phyloP scores from a whole-genome alignment of 352 stramenopile genomes.

The Phytophthora cactorum region DNA sequence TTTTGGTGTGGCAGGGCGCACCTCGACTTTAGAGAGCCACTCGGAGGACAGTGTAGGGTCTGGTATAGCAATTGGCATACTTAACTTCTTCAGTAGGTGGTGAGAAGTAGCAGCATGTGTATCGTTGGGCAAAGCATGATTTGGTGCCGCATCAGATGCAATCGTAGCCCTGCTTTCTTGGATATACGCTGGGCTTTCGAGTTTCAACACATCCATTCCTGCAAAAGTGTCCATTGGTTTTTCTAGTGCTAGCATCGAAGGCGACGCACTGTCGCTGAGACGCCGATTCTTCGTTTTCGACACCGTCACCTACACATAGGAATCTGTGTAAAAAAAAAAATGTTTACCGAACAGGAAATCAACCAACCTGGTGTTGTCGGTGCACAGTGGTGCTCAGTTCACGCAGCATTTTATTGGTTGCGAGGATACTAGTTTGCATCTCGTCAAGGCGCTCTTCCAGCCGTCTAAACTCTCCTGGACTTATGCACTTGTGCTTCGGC shows the following conservation, averaged over 20 bases:
- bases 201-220: not conserved
- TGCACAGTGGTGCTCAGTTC: constrained; percentile 15
- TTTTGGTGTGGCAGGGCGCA: not conserved
- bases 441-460: constrained; percentile 16
- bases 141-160: not conserved
- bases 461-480: constrained; percentile 1
- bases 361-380: constrained; percentile 7
- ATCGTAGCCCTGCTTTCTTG: not conserved
- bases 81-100: constrained; percentile 11
- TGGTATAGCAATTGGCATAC: constrained; percentile 10
- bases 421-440: constrained; percentile 13
- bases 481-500: constrained; percentile 1
- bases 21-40: constrained; percentile 2
- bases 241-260: not conserved
- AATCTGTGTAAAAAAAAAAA: too few relatives aligned
- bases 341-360: too few relatives aligned
- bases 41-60: constrained; percentile 12
- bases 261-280: constrained; percentile 3
- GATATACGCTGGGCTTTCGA: not conserved
- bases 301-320: not conserved
- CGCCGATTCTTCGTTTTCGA: not conserved
- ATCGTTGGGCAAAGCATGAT: not conserved
- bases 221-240: not conserved
- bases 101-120: not conserved
- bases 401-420: constrained; percentile 14